Base-by-base conservation (phyloP, 2,329 filamentous ascomycete genomes). In the Neurospora crassa region DNA sequence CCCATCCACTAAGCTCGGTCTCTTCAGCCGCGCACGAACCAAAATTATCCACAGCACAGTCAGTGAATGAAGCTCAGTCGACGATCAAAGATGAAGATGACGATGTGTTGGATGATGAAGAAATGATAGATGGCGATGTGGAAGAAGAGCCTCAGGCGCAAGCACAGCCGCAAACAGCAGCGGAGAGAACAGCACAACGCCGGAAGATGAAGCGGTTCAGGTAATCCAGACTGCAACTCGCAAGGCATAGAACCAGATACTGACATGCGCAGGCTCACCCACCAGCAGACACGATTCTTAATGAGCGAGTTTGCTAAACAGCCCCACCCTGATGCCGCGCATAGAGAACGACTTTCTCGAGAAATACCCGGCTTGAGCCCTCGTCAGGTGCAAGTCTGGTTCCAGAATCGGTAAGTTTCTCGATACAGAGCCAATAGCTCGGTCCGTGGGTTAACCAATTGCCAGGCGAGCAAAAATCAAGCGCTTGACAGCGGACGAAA, bases 231-330 rank as follows among this genome's bases (percentile, higher is more conserved):
- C 37, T 29, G 72, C 24, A 41, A 40, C 43, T 70, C 20, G 69
- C 29, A 42, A 68, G 40, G 37, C 45, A 34, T 24, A 20, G 67
- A 68, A 59, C 16, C 72, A 72, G n/a, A 24, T 70, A 75, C 83
- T 85, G 76, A 86, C 76, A 41, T 68, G 68, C 40, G 43, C 77
- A 96, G 94, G 75, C 89, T 98, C 74, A 97, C 94, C 0, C 94
- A 97, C 80, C 95, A 96, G 77, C 95, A 98, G 85, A 97, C 95
- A n/a, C 90, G 95, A 16, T 98, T 97, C 77, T 84, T 98, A 71
- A 97, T 97, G 93, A 97, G 93, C 81, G 94, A 98, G 80, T 98
- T 97, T 78, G 92, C 94, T 71, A 94, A 96, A 77, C 94, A 98
- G 79, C 93, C 94, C 34, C 94, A 97, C 79, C 94, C 94, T 8